A percentile compares a stretch with the other conserved stretches of the same genome.
Conservation (phyloP, 2,329 filamentous ascomycete genomes). For the Aspergillus tamarii region DNA sequence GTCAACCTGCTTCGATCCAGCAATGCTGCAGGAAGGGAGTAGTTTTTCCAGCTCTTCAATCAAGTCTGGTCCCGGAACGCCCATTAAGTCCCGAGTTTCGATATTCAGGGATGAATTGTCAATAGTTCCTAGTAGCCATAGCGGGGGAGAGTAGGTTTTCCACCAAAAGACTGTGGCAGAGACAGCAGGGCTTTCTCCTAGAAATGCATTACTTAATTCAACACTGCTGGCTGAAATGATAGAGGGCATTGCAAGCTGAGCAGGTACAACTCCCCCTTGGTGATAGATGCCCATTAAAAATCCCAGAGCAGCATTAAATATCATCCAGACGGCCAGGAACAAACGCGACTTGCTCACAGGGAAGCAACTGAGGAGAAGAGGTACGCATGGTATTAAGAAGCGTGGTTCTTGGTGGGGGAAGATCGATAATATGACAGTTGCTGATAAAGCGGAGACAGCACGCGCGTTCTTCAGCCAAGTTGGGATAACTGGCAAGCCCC, state of each 20-base stretch:
- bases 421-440: slow-evolving; percentile 47
- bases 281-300: slow-evolving; percentile 57
- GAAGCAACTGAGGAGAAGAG: slow-evolving; percentile 55
- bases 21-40: slow-evolving; percentile 33
- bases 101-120: slow-evolving; percentile 36
- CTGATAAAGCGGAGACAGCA: slow-evolving; percentile 48
- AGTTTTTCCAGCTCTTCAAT: slow-evolving; percentile 40
- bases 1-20: slow-evolving; percentile 15
- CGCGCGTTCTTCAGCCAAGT: slow-evolving; percentile 43
- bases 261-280: slow-evolving; percentile 56
- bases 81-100: slow-evolving; percentile 53
- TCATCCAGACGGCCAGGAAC: slow-evolving; percentile 50
- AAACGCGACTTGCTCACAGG: slow-evolving; percentile 43
- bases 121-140: slow-evolving; percentile 52
- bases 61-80: slow-evolving; percentile 47
- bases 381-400: slow-evolving; percentile 55
- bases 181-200: slow-evolving; percentile 12
- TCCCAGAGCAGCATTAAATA: slow-evolving; percentile 54
- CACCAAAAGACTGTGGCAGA: slow-evolving; percentile 54
- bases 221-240: slow-evolving; percentile 36
- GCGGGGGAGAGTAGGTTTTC: slow-evolving; percentile 58
- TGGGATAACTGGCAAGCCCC: slow-evolving; percentile 42
- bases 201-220: slow-evolving; percentile 5
- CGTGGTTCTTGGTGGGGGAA: slow-evolving; percentile 58
- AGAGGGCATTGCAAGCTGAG: slow-evolving; percentile 50